phyloP scores from a whole-genome alignment of 495 filamentous ascomycete genomes.

The Lepraria neglecta region DNA sequence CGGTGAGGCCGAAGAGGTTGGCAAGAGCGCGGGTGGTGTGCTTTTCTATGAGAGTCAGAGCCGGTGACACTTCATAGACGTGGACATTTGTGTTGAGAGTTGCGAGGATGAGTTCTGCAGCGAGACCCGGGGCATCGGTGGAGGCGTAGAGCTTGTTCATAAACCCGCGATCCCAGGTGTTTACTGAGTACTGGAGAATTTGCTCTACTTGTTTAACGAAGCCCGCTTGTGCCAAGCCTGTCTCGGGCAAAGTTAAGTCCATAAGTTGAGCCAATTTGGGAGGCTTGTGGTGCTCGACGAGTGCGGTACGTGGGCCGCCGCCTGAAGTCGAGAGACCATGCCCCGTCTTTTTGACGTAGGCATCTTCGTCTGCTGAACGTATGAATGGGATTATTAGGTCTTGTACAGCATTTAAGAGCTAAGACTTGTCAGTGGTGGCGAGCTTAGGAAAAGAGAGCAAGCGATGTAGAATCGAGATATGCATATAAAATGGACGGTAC shows the following conservation, averaged over 20 bases:
- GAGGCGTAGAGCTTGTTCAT: constrained; percentile 73
- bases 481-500: not conserved
- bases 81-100: constrained; percentile 69
- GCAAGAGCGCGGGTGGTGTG: constrained; percentile 64
- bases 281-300: constrained; percentile 67
- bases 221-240: constrained; percentile 65
- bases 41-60: constrained; percentile 78
- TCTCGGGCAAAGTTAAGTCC: constrained; percentile 56
- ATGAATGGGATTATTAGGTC: constrained; percentile 74
- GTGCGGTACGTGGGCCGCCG: constrained; percentile 46
- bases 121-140: constrained; percentile 77
- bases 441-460: not conserved
- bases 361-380: constrained; percentile 62
- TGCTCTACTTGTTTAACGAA: constrained; percentile 92
- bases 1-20: constrained; percentile 65
- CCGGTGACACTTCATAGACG: constrained; percentile 85
- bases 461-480: not conserved
- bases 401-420: constrained; percentile 67
- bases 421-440: not conserved
- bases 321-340: constrained; percentile 46
- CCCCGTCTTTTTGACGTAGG: constrained; percentile 42
- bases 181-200: constrained; percentile 76
- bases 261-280: constrained; percentile 61
- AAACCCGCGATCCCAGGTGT: constrained; percentile 92
- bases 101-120: constrained; percentile 40